Evolutionary conservation across 495 filamentous ascomycete species (phyloP), one percentile per base, ranked within the genome.

Genomic region (Talaromyces borbonicus): DNA sequence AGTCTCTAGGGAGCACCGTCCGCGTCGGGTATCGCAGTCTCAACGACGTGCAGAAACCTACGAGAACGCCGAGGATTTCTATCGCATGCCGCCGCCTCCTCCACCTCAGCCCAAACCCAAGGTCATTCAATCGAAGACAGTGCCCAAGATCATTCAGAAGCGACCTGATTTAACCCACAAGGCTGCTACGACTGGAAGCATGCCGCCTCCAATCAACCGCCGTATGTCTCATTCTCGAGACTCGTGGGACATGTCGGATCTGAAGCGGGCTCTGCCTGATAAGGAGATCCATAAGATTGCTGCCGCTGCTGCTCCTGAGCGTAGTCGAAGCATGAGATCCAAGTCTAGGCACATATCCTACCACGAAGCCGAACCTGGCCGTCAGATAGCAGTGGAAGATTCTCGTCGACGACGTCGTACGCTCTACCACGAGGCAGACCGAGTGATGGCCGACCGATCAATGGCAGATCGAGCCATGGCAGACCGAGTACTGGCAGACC

Each of bases 41-140:
- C 46, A 51, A 30, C 51, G 49, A 32, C 37, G 26, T 24, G 32
- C 43, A 41, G 33, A 50, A 39, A 2, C 16, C 8, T 54, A 56
- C 32, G 57, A 59, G 7, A 53, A 47, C 4, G 63, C 65, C n/a
- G 71, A 75, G 39, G 68, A 73, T 31, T 67, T 56, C 38, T 64
- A 66, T 39, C 57, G 52, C 26, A 72, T 73, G 65, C 68, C 67
- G 11, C 66, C 62, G 24, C 63, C 67, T 18, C 47, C 47, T 20
- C 54, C 61, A 20, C 39, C 35, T n/a, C n/a, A n/a, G n/a, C 46
- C 53, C 15, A 67, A 60, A 47, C 55, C 66, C 32, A 53, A 61
- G 25, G 58, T 71, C 26, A 59, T 65, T 40, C 35, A 44, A 19
- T 16, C 41, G 16, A 44, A 31, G 41, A 19, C 22, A 20, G 16